Base-by-base conservation (phyloP, 2,329 filamentous ascomycete genomes). In the Bertia moriformis region DNA sequence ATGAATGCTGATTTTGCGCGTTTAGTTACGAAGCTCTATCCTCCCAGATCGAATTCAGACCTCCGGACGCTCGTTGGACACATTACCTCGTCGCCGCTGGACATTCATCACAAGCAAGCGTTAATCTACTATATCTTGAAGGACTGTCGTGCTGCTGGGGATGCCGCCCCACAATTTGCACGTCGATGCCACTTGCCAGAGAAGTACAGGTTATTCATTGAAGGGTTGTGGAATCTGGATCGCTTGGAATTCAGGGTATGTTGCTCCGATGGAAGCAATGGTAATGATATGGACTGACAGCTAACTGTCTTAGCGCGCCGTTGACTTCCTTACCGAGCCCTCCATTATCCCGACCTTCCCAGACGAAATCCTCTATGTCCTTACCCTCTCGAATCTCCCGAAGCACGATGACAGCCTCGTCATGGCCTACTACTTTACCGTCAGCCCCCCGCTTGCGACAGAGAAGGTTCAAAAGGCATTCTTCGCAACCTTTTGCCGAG, bases 101-200 rank as follows among this genome's bases (percentile, higher is more conserved):
- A 79, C 4, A 67, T 73, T 40, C 81, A 88, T 55, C 79, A 88
- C 61, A 88, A 88, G 56, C 75, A 87, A 46, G 84, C 85, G 14
- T 69, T 91, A 37, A 66, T 93, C 45, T 93, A 84, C 65, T 93
- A 93, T 55, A 64, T 93, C 29, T 69, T 93, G 3, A 78, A 85
- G 50, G 84, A 93, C 54, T 73, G 81, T 51, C 73, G 80, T 49
- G 58, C 63, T 29, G 57, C 62, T 19, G 64, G 69, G 39, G 64
- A 66, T 15, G 64, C 67, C 3, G 58, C 67, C 14, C 65, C 70
- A 24, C 50, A 53, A 1, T 86, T 89, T 48, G 74, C 78, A 14
- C 58, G 60, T 32, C 61, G 61, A 18, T 76, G 75, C 4, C 76
- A 78, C 45, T 66, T 93, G 39, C 83, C 86, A 1, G 66, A 69